phyloP scores from a whole-genome alignment of 805 yeast species.

The Saturnispora diversa region DNA sequence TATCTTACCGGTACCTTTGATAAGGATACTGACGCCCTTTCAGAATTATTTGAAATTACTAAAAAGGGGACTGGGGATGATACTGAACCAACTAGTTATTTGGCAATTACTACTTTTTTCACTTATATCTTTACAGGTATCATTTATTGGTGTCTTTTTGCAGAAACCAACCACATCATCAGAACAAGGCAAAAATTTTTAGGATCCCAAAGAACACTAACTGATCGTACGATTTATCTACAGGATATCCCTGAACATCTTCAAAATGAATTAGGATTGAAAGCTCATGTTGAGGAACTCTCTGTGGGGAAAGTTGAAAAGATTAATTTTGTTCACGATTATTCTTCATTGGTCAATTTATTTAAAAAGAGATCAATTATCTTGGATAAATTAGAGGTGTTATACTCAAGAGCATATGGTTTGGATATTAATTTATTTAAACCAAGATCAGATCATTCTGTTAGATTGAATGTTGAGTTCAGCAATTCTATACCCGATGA shows the following conservation, averaged over 20 bases:
- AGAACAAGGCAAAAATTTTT: conserved; percentile 48
- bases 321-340: conserved; percentile 39
- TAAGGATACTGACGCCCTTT: conserved; percentile 18
- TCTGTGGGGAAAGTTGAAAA: conserved; percentile 49
- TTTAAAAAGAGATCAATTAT: conserved; percentile 31
- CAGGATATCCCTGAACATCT: conserved; percentile 46
- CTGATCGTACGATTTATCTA: conserved; percentile 50
- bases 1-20: conserved; percentile 43
- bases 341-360: conserved; percentile 32
- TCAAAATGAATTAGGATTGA: conserved; percentile 36
- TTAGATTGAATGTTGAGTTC: conserved; percentile 26
- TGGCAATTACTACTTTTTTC: conserved; percentile 48
- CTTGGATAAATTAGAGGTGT: conserved; percentile 32
- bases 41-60: background rate
- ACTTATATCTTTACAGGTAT: conserved; percentile 46
- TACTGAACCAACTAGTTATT: conserved; percentile 28
- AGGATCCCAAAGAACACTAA: conserved; percentile 51
- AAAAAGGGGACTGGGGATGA: conserved; percentile 12
- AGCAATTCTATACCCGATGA: conserved; percentile 17
- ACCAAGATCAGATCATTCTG: conserved; percentile 17
- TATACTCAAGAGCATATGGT: conserved; percentile 37
- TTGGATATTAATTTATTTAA: conserved; percentile 32
- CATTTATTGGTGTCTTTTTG: conserved; percentile 38
- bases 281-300: conserved; percentile 43
- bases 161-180: conserved; percentile 41